Evolutionary conservation across 2,329 filamentous ascomycete genomes (phyloP).

Genomic region (Alternaria dauci): DNA sequence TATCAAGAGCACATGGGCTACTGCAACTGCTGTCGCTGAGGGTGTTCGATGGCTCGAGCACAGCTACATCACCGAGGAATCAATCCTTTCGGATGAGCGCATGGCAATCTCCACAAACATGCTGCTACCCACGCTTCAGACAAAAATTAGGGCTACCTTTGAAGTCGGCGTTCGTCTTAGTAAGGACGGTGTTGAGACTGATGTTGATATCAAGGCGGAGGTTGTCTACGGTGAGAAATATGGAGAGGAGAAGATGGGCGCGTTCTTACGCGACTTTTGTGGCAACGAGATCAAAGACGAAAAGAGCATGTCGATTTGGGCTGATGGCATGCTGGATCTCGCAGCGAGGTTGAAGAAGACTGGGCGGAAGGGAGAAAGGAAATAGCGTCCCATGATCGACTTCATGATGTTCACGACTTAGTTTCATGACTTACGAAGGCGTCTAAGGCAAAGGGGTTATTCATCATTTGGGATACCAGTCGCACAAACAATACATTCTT

Average conservation of each 20-base stretch:
- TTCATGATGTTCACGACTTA: slow-evolving; percentile 12
- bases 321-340: slow-evolving; percentile 55
- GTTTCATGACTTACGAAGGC: slow-evolving; percentile 26
- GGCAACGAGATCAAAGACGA: slow-evolving; percentile 36
- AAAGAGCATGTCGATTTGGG: slow-evolving; percentile 52
- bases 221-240: slow-evolving; percentile 82
- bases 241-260: slow-evolving; percentile 76
- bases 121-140: slow-evolving; percentile 70
- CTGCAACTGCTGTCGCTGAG: slow-evolving; percentile 65
- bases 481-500: not conserved
- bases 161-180: slow-evolving; percentile 59
- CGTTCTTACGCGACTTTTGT: slow-evolving; percentile 70
- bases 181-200: slow-evolving; percentile 59
- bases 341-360: slow-evolving; percentile 54
- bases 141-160: slow-evolving; percentile 72
- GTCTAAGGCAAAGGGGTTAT: not conserved
- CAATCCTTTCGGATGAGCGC: slow-evolving; percentile 70
- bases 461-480: not conserved
- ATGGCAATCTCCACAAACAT: slow-evolving; percentile 69
- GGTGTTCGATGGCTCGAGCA: slow-evolving; percentile 69
- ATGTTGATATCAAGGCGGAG: slow-evolving; percentile 65
- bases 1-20: slow-evolving; percentile 72
- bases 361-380: slow-evolving; percentile 55
- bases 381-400: slow-evolving; percentile 12
- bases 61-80: slow-evolving; percentile 70